Evolutionary conservation across 805 yeast genomes (phyloP), one percentile per base, ranked within the genome.

Genomic region (Pichia exigua): DNA sequence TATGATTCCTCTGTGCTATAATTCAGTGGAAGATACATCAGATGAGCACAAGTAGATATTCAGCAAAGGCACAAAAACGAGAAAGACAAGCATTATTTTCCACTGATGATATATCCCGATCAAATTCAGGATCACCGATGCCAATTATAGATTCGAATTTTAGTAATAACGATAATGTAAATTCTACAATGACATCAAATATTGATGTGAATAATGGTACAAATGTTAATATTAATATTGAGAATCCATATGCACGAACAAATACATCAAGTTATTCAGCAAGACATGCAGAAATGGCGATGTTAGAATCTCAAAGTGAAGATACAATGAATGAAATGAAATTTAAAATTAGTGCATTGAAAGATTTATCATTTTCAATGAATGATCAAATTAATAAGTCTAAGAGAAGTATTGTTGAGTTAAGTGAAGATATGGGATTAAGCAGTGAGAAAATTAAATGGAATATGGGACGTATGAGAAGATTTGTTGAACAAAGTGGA

Each of bases 231-330:
- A 20, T 12, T 15, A 9, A 17, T 8, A 44, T 44, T 9, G 42
- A 48, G 2, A 44, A 40, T 26, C 53, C 53, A 40, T 50, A 50
- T 32, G 53, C 44, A 39, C 56, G 13, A 60, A 59, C 26, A 59
- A 69, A 44, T 43, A 35, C 35, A 15, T 44, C 47, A 20, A 24
- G 79, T 73, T 60, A 76, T 72, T 56, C 59, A 3, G 45, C 48
- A 61, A 70, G 77, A 15, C 85, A 81, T 44, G 67, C 79, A 27
- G 72, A 75, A 51, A 60, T 82, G 58, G 76, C 84, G 21, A 81
- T 78, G 54, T 62, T 85, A 46, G 91, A 85, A 62, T 73, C 84
- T 3, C 91, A 85, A 61, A 77, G 77, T 54, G 86, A 81, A 38
- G 84, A 80, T 51, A 79, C 82, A 48, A 63, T 80, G 57, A 72